Evolutionary conservation across 768 basidiomycete species (phyloP).

Genomic region (Nidularia pulvinata): DNA sequence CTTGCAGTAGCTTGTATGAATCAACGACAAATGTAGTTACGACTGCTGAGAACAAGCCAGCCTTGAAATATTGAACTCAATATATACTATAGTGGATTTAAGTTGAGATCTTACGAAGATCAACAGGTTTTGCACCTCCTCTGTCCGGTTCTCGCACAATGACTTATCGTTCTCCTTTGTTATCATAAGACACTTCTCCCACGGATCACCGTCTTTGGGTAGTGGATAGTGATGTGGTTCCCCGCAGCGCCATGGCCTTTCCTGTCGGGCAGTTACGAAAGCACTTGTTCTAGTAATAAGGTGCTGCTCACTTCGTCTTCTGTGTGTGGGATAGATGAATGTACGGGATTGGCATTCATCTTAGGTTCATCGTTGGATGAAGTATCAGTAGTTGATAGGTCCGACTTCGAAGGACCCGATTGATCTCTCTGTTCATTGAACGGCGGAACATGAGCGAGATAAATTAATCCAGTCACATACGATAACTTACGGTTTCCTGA

Average conservation of each 20-base stretch:
- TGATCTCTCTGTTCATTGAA: no score
- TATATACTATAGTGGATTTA: neutral
- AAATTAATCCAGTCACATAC: no score
- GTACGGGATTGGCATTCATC: no score
- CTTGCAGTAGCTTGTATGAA: conserved; percentile 9
- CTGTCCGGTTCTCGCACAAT: conserved; percentile 2
- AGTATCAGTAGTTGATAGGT: no score
- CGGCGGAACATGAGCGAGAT: no score
- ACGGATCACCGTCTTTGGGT: conserved; percentile 6
- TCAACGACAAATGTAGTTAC: conserved; percentile 16
- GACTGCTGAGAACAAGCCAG: conserved; percentile 19
- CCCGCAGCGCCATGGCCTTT: neutral
- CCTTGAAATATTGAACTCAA: conserved; percentile 1
- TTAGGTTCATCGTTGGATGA: no score
- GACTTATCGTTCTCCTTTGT: conserved; percentile 1
- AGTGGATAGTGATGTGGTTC: conserved; percentile 2
- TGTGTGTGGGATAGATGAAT: no score
- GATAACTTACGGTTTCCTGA: no score
- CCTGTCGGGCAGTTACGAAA: no score
- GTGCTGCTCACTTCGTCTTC: no score
- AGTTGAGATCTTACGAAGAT: conserved; percentile 2
- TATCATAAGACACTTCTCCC: conserved; percentile 1
- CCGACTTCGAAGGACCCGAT: no score
- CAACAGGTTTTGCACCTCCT: conserved; percentile 1
- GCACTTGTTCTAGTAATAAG: no score